Conservation (phyloP, 257 asterid species). For the Nicotiana tomentosiformis region DNA sequence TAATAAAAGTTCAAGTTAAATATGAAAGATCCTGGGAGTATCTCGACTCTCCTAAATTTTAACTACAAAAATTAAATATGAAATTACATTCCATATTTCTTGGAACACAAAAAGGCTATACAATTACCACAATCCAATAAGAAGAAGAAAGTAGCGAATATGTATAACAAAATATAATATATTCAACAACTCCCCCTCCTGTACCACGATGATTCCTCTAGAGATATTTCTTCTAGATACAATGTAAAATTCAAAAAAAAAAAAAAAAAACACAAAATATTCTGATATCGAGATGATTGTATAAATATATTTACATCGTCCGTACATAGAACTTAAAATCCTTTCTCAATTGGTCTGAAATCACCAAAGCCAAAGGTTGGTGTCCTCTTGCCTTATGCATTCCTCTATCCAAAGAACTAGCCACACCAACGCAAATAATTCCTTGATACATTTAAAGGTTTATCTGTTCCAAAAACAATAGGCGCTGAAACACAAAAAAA, state of each 20-base stretch:
- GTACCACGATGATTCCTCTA: not conserved
- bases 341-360: not conserved
- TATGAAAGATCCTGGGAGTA: too few relatives aligned
- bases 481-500: conserved; percentile 44
- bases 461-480: conserved; percentile 52
- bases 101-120: not conserved
- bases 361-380: not conserved
- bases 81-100: not conserved
- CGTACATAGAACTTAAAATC: not conserved
- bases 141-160: not conserved
- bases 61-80: not conserved
- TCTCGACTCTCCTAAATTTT: not conserved
- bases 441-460: conserved; percentile 19
- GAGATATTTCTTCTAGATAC: not conserved
- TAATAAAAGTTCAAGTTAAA: too few relatives aligned
- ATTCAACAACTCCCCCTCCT: not conserved
- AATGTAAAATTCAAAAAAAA: not conserved
- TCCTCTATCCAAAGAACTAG: not conserved
- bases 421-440: conserved; percentile 15
- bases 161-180: not conserved
- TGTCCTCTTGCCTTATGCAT: not conserved
- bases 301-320: not conserved
- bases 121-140: not conserved
- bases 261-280: not conserved
- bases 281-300: not conserved